Conservation (phyloP, 2,329 filamentous ascomycete genomes). For the Fusarium pilosicola region DNA sequence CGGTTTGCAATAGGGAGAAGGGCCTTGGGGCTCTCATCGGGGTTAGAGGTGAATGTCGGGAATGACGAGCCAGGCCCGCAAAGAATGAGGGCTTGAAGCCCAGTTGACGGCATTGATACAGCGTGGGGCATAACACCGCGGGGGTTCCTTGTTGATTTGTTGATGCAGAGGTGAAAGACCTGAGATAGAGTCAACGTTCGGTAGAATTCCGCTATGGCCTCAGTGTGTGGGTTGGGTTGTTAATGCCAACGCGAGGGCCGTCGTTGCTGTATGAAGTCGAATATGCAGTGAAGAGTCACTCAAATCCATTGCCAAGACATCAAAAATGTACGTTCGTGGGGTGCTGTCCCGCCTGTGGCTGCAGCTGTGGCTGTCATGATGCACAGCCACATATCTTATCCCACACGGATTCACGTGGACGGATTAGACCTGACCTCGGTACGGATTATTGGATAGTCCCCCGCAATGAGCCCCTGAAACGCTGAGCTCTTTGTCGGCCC, state of each 20-base stretch:
- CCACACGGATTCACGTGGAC: slow-evolving; percentile 35
- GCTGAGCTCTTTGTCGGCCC: slow-evolving; percentile 38
- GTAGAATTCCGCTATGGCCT: not conserved
- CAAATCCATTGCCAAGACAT: slow-evolving; percentile 40
- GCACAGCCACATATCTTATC: slow-evolving; percentile 20
- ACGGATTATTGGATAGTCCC: slow-evolving; percentile 44
- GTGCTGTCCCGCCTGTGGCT: slow-evolving; percentile 43
- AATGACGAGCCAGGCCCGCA: slow-evolving; percentile 86
- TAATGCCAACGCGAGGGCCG: slow-evolving; percentile 3
- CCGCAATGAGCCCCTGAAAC: slow-evolving; percentile 41
- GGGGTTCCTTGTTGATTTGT: slow-evolving; percentile 18
- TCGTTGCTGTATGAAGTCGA: slow-evolving; percentile 35
- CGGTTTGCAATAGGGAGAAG: slow-evolving; percentile 84
- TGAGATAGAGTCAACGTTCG: not conserved
- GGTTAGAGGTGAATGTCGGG: slow-evolving; percentile 82
- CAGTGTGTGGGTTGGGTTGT: not conserved
- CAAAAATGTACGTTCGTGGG: slow-evolving; percentile 41
- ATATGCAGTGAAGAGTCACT: slow-evolving; percentile 43
- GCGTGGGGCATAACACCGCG: slow-evolving; percentile 75
- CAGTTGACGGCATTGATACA: slow-evolving; percentile 75
- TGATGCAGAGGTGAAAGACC: not conserved
- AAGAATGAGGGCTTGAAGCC: slow-evolving; percentile 84
- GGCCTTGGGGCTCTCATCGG: slow-evolving; percentile 83
- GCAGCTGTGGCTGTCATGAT: not conserved
- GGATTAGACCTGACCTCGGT: slow-evolving; percentile 34